Conservation (phyloP, 1,284 basidiomycete species). For the Waitea zeae region DNA sequence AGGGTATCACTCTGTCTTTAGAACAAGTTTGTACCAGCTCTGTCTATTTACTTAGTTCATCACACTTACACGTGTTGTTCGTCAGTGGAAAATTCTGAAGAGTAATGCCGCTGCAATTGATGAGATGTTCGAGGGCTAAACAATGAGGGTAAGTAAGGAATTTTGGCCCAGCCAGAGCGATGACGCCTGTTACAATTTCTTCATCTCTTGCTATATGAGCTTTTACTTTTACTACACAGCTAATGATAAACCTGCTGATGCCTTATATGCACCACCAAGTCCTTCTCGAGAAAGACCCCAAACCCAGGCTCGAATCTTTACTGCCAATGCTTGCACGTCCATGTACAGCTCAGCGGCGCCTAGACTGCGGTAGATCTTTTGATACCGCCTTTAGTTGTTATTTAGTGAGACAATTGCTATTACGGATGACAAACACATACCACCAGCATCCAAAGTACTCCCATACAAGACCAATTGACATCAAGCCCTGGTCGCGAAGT, state of each 20-base stretch:
- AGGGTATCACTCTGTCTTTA: slow-evolving; percentile 53
- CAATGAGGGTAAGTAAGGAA: too few relatives aligned
- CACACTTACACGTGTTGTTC: too few relatives aligned
- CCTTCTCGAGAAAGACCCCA: slow-evolving; percentile 37
- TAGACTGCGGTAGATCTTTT: slow-evolving; percentile 31
- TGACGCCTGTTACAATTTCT: too few relatives aligned
- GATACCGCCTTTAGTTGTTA: slow-evolving; percentile 30
- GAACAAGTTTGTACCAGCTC: too few relatives aligned
- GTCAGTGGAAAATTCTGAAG: too few relatives aligned
- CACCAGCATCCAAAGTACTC: slow-evolving; percentile 52
- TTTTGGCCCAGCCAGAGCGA: too few relatives aligned
- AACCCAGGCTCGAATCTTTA: slow-evolving; percentile 51
- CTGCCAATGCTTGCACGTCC: slow-evolving; percentile 46
- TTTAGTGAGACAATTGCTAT: neutral
- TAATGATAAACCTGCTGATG: slow-evolving; percentile 48
- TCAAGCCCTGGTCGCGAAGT: slow-evolving; percentile 30
- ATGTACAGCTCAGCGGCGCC: slow-evolving; percentile 39
- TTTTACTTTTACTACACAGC: too few relatives aligned
- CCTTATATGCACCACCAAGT: slow-evolving; percentile 44
- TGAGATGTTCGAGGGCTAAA: too few relatives aligned
- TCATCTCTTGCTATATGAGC: too few relatives aligned
- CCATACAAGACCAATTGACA: slow-evolving; percentile 29
- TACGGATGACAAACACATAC: slow-evolving; percentile 19
- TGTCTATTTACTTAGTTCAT: too few relatives aligned
- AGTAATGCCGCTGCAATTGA: too few relatives aligned